phyloP scores from a whole-genome alignment of 228 moss, liverwort and hornwort species.

The Sphagnum magellanicum region DNA sequence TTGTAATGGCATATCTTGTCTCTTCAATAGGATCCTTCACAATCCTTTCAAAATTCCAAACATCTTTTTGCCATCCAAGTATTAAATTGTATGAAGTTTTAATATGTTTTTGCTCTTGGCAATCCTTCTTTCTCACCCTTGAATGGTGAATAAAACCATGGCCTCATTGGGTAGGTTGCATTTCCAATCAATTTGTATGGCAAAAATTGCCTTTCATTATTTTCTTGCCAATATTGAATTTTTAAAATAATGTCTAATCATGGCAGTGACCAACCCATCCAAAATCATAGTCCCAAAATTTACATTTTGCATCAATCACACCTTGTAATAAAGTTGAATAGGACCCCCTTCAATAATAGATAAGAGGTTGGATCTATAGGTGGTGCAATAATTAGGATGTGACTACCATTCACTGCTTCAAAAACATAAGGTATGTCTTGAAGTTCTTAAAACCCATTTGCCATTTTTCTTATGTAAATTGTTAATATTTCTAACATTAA shows the following conservation, averaged over 20 bases:
- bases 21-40: conserved; percentile 8
- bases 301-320: background rate
- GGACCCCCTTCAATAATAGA: conserved; percentile 8
- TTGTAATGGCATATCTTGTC: background rate
- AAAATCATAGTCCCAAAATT: conserved; percentile 11
- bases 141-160: background rate
- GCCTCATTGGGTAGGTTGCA: background rate
- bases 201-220: background rate
- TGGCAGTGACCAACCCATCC: conserved; percentile 1
- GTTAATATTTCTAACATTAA: background rate
- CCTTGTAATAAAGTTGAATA: conserved; percentile 9
- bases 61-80: conserved; percentile 1
- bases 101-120: background rate
- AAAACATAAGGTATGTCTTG: conserved; percentile 10
- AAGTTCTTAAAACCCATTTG: background rate
- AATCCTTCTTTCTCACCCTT: conserved; percentile 1
- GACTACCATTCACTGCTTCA: conserved; percentile 2
- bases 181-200: conserved; percentile 4
- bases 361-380: background rate
- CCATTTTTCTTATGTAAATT: background rate
- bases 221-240: background rate
- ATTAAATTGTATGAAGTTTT: background rate
- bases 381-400: conserved; percentile 9
- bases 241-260: conserved; percentile 4
- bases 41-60: conserved; percentile 12